Percentiles rank a stretch among this genome's conserved stretches.
Conservation (phyloP, 2,329 filamentous ascomycete genomes). For the Clonostachys chloroleuca region DNA sequence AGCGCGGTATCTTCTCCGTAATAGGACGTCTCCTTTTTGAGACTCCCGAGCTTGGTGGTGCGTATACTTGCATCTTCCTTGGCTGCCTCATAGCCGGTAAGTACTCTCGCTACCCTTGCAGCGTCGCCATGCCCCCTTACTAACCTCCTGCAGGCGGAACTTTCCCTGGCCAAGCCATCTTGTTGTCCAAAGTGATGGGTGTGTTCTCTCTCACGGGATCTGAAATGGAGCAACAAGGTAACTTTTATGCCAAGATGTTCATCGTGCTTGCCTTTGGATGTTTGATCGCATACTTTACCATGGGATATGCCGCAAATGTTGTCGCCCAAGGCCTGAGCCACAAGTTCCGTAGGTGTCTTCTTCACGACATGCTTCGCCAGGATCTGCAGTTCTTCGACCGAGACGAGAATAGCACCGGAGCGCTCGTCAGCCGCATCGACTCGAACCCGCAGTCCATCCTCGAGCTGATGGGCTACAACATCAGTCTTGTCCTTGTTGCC, state of each 20-base stretch:
- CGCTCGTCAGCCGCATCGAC: conserved; percentile 26
- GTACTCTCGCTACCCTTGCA: neutral
- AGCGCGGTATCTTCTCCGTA: conserved; percentile 18
- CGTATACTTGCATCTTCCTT: conserved; percentile 23
- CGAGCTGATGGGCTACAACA: conserved; percentile 36
- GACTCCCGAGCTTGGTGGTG: conserved; percentile 26
- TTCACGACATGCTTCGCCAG: conserved; percentile 26
- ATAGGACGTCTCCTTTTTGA: conserved; percentile 26
- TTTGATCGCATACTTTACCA: conserved; percentile 35
- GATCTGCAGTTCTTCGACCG: conserved; percentile 36
- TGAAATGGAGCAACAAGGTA: conserved; percentile 28
- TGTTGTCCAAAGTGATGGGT: conserved; percentile 33
- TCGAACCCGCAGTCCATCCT: conserved; percentile 29
- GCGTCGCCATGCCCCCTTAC: too few relatives aligned
- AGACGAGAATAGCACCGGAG: conserved; percentile 29
- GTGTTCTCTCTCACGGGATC: conserved; percentile 28
- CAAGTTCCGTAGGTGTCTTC: conserved; percentile 71
- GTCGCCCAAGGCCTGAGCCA: conserved; percentile 44
- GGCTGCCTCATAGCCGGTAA: conserved; percentile 18
- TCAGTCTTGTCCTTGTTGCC: conserved; percentile 23
- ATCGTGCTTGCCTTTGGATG: conserved; percentile 40
- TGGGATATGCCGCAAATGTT: conserved; percentile 27
- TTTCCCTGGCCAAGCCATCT: conserved; percentile 36
- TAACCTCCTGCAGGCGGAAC: conserved; percentile 17
- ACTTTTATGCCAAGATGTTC: conserved; percentile 51